Base-by-base conservation (phyloP, 2,329 filamentous ascomycete species). In the Fusarium longipes region DNA sequence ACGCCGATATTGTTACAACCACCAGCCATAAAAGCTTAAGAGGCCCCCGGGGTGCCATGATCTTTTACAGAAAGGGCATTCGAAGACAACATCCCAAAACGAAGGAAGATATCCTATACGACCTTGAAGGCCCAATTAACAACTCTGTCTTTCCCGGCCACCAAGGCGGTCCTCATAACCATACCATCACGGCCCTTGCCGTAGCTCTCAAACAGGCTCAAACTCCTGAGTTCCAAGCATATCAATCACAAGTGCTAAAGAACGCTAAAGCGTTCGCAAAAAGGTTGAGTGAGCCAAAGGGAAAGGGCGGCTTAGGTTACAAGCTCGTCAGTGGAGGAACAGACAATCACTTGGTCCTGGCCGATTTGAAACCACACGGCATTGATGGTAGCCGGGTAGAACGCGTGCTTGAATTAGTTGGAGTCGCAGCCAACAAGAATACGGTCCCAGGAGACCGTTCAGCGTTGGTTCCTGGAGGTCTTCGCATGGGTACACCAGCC, bases 401-500 rank as follows among this genome's bases (percentile, higher is more conserved):
- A 83, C 90, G 93, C 44, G 89, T 97, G 17, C 86, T 97, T 24
- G 94, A 97, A 78, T 88, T 97, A 44, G 93, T 96, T 70, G 95
- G 95, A 73, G 95, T 98, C 51, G 96, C 96, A n/a, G 91, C 92
- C 77, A 99, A 99, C 86, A 99, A 99, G 87, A 99, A 99, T 83
- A 97, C 96, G 9, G 95, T 97, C 0, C 96, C 96, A 2, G 96
- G 95, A 40, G 96, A 99, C 81, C 93, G 91, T 77, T 97, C 93
- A 1, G 96, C 96, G 2, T 87, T 99, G 76, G 93, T 95, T 68
- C 96, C 96, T 15, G 95, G 95, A 70, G 96, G 96, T 67, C 86
- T 99, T 68, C 91, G 96, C 70, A 94, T 99, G 82, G 96, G 96
- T 56, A 96, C 95, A 1, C 96, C 96, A 0, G 96, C 96, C 71